Evolutionary conservation across 2,329 filamentous ascomycete genomes (phyloP), one percentile per base, ranked within the genome.

Genomic region (Corinectria fuckeliana): DNA sequence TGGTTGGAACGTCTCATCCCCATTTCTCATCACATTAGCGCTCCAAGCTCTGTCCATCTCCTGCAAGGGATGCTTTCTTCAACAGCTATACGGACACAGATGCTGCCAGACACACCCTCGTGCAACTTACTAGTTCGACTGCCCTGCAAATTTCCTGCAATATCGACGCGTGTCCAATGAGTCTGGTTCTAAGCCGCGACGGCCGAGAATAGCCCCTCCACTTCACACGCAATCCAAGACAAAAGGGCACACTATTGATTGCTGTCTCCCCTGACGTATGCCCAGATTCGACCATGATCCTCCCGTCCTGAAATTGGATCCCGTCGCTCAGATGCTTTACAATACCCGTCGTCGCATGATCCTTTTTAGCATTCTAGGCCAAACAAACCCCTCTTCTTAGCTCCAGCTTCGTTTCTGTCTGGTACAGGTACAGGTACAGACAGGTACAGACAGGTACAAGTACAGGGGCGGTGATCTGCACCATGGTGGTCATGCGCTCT

Each of bases 401-500:
- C 25, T 30, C 10, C 13, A n/a, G 26, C 13, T 18, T 39, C 51
- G 21, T 39, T 44, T 50, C 51, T 58, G 44, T 56, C 57, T 42
- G 60, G 56, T n/a, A 47, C n/a, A n/a, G n/a, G n/a, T n/a, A n/a
- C n/a, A n/a, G n/a, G n/a, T n/a, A n/a, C n/a, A n/a, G n/a, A n/a
- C n/a, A n/a, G n/a, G n/a, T n/a, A n/a, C n/a, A n/a, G n/a, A n/a
- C n/a, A n/a, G n/a, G n/a, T n/a, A n/a, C n/a, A n/a, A n/a, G n/a
- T n/a, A n/a, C 48, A 52, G 45, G 50, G 38, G 36, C 59, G 56
- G 49, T 44, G 41, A 30, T 51, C 50, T 62, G 64, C 56, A 72
- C 59, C 50, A 75, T 77, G 73, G 47, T 63, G 41, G 50, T 52
- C 9, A 47, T 66, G 7, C 16, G 60, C 39, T 60, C 64, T 1